These are phyloP conservation scores for Salix koriyanagi DNA, from an alignment of 345 rosid species.

Conservation along the genomic window DNA sequence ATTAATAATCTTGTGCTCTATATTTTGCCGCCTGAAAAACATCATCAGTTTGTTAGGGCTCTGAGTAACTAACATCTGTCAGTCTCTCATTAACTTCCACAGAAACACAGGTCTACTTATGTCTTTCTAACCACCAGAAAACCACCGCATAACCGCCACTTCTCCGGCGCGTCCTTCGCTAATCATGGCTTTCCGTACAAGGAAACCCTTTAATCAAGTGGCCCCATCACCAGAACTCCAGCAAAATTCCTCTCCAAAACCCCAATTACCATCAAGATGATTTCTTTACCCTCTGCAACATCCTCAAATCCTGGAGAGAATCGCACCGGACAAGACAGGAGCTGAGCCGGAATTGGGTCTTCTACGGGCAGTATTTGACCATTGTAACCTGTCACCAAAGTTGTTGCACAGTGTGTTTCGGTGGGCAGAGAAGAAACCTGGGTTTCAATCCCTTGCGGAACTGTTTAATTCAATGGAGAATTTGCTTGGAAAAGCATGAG, in stretches of 20 bases:
- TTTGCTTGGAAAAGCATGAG: constrained; percentile 58
- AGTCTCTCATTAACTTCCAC: neutral
- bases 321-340: constrained; percentile 50
- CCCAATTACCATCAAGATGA: constrained; percentile 29
- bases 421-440: constrained; percentile 72
- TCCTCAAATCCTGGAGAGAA: constrained; percentile 28
- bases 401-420: constrained; percentile 52
- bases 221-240: constrained; percentile 22
- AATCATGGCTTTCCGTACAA: constrained; percentile 29
- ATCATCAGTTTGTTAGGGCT: neutral
- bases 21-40: constrained; percentile 12
- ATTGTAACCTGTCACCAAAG: constrained; percentile 62
- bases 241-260: neutral
- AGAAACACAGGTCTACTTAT: neutral
- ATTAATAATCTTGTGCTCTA: neutral
- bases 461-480: constrained; percentile 49
- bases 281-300: constrained; percentile 42
- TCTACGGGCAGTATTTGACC: constrained; percentile 46
- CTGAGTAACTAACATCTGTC: neutral
- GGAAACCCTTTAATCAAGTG: constrained; percentile 35
- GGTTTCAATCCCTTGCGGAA: constrained; percentile 37
- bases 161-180: constrained; percentile 14
- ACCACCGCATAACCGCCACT: neutral
- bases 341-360: constrained; percentile 49
- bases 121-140: neutral